Evolutionary conservation across 2,329 filamentous ascomycete species (phyloP).

Genomic region (Pseudogymnoascus sp.): DNA sequence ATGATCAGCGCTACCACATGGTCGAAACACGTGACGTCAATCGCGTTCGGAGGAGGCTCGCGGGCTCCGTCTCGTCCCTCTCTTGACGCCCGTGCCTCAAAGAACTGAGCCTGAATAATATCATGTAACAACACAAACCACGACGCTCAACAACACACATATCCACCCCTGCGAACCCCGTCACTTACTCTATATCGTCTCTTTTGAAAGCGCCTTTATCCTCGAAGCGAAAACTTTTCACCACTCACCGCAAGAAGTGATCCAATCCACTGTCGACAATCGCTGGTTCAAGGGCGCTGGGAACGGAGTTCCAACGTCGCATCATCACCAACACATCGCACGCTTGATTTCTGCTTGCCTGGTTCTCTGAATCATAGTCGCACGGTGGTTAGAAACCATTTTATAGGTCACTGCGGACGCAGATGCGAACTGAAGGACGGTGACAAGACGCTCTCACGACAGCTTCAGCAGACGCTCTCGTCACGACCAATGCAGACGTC

Average conservation of each 20-base stretch:
- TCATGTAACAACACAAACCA: constrained; percentile 8
- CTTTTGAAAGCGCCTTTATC: background rate
- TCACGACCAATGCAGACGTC: constrained; percentile 6
- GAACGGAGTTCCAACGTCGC: constrained; percentile 1
- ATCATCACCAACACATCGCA: constrained; percentile 3
- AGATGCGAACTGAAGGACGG: background rate
- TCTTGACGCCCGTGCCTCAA: constrained; percentile 5
- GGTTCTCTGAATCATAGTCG: constrained; percentile 1
- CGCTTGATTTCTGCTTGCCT: background rate
- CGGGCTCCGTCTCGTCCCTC: constrained; percentile 7
- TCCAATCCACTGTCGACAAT: constrained; percentile 5
- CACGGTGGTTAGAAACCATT: constrained; percentile 1
- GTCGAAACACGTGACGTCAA: background rate
- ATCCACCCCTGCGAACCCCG: background rate
- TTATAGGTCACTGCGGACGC: background rate
- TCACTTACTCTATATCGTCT: background rate
- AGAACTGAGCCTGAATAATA: constrained; percentile 8
- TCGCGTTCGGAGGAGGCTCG: constrained; percentile 4
- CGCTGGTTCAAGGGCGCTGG: background rate
- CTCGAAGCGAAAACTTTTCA: constrained; percentile 4
- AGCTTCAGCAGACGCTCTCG: constrained; percentile 3
- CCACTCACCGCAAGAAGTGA: background rate
- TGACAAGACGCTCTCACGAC: constrained; percentile 2
- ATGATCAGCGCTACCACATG: constrained; percentile 7
- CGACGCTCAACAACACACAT: background rate